Base-by-base conservation (phyloP, 108 stramenopile genomes). In the Nitzschia inconspicua region DNA sequence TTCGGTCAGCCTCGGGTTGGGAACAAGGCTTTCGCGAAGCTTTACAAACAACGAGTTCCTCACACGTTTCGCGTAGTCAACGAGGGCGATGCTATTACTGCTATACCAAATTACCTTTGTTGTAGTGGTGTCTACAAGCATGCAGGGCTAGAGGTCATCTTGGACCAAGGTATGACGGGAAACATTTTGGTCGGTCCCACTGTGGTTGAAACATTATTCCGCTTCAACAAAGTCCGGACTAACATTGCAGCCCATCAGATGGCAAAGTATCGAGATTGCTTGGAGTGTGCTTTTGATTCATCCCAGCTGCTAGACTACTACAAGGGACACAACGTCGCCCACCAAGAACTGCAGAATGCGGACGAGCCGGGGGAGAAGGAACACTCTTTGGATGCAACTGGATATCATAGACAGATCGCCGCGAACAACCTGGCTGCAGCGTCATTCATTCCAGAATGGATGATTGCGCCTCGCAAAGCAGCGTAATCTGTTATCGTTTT, bases 131-230 rank as follows among this genome's bases (percentile, higher is more conserved):
- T 81, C 13, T 91, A 91, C 71, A 76, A 85, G 41, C 89, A 91
- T 66, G 76, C 85, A 27, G 86, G 86, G 8, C 51, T 85, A 30
- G 86, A 87, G 47, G 89, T 91, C 8, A 50, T 85, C 6, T 44
- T 91, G 47, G 89, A 91, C 47, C 86, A 83, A 58, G 83, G 85
- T 16, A 76, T 78, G 56, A 87, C 82, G 8, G 89, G 89, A 49
- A 91, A 83, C 46, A 85, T 87, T 18, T 44, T 85, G 31, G 85
- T 91, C 4, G 86, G 84, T 13, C 89, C 89, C 23, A 87, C 89
- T 24, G 84, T 87, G 10, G 89, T 91, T 14, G 89, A 91, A 63
- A 87, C 84, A 13, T 60, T 87, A 16, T 77, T 91, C 58, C 78
- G 89, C 3, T 91, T 91, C 61, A 70, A 75, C 32, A 80, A 86